Evolutionary conservation across 129 eudicot genomes (phyloP), one percentile per base, ranked within the genome.

Genomic region (Dittrichia graveolens): DNA sequence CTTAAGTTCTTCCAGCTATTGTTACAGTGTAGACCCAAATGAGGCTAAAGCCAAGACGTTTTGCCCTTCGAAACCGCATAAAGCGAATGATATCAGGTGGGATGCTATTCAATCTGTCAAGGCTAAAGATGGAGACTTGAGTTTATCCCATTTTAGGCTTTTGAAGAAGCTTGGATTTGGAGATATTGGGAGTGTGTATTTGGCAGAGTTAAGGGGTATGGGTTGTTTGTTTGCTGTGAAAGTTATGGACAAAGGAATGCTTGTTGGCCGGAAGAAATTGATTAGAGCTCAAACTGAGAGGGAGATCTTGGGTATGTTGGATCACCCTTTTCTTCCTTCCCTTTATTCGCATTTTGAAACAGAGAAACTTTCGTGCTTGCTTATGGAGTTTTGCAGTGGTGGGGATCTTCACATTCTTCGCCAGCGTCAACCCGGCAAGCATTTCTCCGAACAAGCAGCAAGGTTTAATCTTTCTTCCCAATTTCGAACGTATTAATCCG

Each of bases 81-180:
- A 85, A 66, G 88, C 90, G 19, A 93, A 93, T 31, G 98, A 93
- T 66, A 53, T 82, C 10, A 41, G 92, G 50, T 93, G 98, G 96
- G 98, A 93, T 60, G 96, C 95, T 8, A 82, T 93, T 54, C 95
- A 89, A 7, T 42, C 74, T 40, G 95, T 93, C 3, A 82, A 83
- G 65, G 82, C 69, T 31, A 85, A 73, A 69, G 95, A 87, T 76
- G 96, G 95, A 7, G 92, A 84, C 16, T 74, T 93, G 81, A 95
- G 90, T 44, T 87, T 93, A 39, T 86, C 86, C 6, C 95, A 93
- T 81, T 93, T 93, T 77, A 87, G 92, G 90, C 80, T 93, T 9
- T 74, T 93, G 88, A 93, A 93, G 83, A 93, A 93, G 74, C 72
- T 93, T 73, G 98, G 98, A 7, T 93, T 93, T 84, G 98, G 98